Conservation (phyloP, 768 basidiomycete genomes). For the Agrocybe praecox region DNA sequence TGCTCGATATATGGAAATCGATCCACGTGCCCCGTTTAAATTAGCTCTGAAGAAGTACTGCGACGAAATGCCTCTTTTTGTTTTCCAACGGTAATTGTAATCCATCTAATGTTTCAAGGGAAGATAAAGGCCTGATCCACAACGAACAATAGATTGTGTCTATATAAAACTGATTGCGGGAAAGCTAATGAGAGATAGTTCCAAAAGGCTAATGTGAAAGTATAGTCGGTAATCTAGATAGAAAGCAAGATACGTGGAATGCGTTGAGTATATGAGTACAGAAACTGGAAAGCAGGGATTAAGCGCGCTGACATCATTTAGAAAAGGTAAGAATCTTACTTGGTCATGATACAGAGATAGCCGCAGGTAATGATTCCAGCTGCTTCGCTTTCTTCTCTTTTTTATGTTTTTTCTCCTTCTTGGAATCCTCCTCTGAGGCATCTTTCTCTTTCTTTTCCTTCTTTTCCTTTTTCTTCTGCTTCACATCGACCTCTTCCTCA, state of each 20-base stretch:
- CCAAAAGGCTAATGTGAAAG: neutral
- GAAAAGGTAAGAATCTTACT: neutral
- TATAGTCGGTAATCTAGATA: slow-evolving; percentile 15
- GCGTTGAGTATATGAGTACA: neutral
- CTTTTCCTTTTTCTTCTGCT: slow-evolving; percentile 24
- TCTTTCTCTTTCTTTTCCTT: slow-evolving; percentile 19
- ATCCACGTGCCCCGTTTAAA: slow-evolving; percentile 29
- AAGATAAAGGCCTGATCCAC: too few species aligned
- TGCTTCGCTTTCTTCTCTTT: slow-evolving; percentile 17
- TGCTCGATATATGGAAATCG: slow-evolving; percentile 23
- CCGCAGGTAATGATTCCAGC: slow-evolving; percentile 3
- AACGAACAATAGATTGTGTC: too few species aligned
- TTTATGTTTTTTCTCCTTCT: slow-evolving; percentile 21
- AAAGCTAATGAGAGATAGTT: neutral
- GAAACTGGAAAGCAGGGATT: neutral
- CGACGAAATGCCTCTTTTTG: neutral
- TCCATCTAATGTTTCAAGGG: neutral
- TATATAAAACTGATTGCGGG: neutral
- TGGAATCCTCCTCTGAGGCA: slow-evolving; percentile 16
- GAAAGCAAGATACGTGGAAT: slow-evolving; percentile 2
- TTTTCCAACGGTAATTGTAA: neutral
- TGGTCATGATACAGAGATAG: slow-evolving; percentile 13
- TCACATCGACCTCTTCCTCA: neutral
- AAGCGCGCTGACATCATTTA: neutral
- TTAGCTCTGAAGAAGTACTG: slow-evolving; percentile 3